These are phyloP conservation scores for Dissophora ornata DNA, from an alignment of 192 early-diverging fungal genomes.

Conservation along the genomic window DNA sequence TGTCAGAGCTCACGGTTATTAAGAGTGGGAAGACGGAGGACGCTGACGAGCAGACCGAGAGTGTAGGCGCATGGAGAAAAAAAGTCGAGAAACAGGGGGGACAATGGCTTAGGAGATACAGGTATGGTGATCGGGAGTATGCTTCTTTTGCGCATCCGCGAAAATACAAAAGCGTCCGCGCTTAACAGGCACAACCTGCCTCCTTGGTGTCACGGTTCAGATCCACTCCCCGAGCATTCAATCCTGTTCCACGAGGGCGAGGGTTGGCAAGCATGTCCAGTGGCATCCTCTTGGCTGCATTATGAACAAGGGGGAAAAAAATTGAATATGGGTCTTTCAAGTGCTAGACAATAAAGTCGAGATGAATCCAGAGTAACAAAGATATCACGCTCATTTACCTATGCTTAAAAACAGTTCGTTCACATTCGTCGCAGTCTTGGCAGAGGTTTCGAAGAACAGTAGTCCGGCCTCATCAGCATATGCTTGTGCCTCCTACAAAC, in stretches of 20 bases:
- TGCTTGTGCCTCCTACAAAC: conserved; percentile 65
- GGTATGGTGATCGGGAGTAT: no score
- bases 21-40: not conserved
- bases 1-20: conserved; percentile 3
- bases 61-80: not conserved
- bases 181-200: conserved; percentile 45
- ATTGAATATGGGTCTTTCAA: no score
- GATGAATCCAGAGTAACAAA: no score
- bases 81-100: no score
- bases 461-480: conserved; percentile 74
- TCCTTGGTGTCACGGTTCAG: conserved; percentile 54
- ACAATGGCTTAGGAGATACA: no score
- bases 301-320: no score
- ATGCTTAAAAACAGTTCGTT: conserved; percentile 71
- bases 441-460: conserved; percentile 76
- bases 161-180: not conserved
- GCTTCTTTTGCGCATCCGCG: no score
- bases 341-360: no score
- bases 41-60: no score
- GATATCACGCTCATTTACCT: conserved; percentile 53
- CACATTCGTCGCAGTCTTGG: conserved; percentile 73
- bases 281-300: conserved; percentile 75
- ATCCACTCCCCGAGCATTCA: conserved; percentile 64
- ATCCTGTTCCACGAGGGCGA: conserved; percentile 58
- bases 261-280: conserved; percentile 69